Evolutionary conservation across 169 alveolate genomes (phyloP), one percentile per base, ranked within the genome.

Genomic region (Babesia ovata): DNA sequence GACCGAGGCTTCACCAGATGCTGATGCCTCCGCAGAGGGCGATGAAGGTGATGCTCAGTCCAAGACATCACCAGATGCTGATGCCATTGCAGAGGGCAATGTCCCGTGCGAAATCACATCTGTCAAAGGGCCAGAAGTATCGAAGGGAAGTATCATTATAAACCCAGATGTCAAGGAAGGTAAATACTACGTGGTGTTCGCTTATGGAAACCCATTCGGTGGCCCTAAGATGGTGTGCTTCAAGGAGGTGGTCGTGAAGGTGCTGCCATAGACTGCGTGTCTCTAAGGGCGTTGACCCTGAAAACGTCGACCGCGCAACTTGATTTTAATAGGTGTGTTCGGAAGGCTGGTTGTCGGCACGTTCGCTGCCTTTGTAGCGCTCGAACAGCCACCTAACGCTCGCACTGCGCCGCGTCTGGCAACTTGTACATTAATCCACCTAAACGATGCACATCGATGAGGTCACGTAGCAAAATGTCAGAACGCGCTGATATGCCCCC

Each of bases 141-240:
- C 57, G 2, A 67, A 33, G 66, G 63, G 79, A 9, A 50, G 48
- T 29, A 29, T 81, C 21, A 54, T 79, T 21, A 65, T 81, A 0
- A 54, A 46, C 33, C 24, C 33, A 24, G 71, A 56, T 21, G 58
- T 81, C 24, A 24, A n/a, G 44, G 66, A 45, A 22, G 88, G 88
- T 12, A 45, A n/a, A 4, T 74, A 81, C 65, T 70, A 58, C 45
- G 73, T 81, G 14, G 76, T 61, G 17, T 52, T 81, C 36, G 88
- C 67, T n/a, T 81, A 81, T 57, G 88, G 76, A 46, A 42, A 67
- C 10, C 28, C 88, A 19, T 81, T 81, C 45, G 36, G 84, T 49
- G 69, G 52, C 63, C 62, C 39, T 12, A 33, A 45, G 19, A 49
- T 66, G 21, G 26, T 22, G 4, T 22, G 63, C 46, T 57, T 72